Conservation (phyloP, 129 eudicot genomes). For the Pseudognaphalium luteoalbum region DNA sequence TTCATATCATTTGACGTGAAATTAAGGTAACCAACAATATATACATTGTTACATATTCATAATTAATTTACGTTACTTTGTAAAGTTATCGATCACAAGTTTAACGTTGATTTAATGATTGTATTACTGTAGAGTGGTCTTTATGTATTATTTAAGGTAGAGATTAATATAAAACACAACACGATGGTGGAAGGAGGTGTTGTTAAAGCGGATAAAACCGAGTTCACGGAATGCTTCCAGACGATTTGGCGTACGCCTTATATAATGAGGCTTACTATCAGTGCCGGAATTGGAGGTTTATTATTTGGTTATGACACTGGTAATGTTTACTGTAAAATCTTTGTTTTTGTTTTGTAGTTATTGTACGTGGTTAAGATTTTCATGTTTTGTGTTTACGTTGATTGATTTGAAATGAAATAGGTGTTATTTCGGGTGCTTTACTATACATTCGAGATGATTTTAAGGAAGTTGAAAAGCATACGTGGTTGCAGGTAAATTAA, state of each 20-base stretch:
- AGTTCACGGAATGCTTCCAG: slow-evolving; percentile 56
- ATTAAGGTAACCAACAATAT: too few species aligned
- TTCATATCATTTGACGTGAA: not conserved
- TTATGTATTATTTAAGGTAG: not conserved
- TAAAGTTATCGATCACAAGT: not conserved
- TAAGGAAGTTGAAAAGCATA: slow-evolving; percentile 46
- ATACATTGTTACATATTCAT: not conserved
- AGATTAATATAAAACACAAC: slow-evolving; percentile 10
- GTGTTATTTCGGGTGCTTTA: slow-evolving; percentile 83
- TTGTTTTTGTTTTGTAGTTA: not conserved
- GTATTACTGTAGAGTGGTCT: not conserved
- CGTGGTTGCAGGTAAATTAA: slow-evolving; percentile 62
- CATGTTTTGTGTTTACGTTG: not conserved
- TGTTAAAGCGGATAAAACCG: slow-evolving; percentile 40
- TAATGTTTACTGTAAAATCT: slow-evolving; percentile 6
- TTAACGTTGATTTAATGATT: not conserved
- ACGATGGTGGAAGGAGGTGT: slow-evolving; percentile 49
- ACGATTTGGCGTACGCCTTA: slow-evolving; percentile 57
- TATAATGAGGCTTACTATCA: slow-evolving; percentile 61
- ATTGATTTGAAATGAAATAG: slow-evolving; percentile 22
- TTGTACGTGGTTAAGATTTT: not conserved
- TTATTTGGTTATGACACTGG: slow-evolving; percentile 86
- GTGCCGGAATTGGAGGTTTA: slow-evolving; percentile 81
- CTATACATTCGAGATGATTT: slow-evolving; percentile 74
- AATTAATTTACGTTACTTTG: not conserved